phyloP scores from a whole-genome alignment of 2,329 filamentous ascomycete species.

The Aspergillus puulaauensis region DNA sequence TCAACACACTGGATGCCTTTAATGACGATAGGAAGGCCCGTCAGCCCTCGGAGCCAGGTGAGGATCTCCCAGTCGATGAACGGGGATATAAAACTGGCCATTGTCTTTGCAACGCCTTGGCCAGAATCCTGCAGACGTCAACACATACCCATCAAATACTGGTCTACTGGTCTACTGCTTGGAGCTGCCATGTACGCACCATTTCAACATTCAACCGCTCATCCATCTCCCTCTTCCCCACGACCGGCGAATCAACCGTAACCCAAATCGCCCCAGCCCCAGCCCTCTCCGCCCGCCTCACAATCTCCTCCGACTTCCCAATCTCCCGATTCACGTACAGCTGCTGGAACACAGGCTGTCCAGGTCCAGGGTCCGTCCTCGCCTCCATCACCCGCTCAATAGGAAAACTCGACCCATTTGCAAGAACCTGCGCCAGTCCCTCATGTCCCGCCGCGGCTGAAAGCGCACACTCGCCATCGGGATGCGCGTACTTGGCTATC shows the following conservation, averaged over 20 bases:
- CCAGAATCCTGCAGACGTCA: not conserved
- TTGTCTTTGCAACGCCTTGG: not conserved
- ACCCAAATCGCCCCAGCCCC: not conserved
- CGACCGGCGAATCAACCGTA: not conserved
- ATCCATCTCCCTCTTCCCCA: conserved; percentile 2
- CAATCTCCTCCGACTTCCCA: not conserved
- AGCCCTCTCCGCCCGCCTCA: not conserved
- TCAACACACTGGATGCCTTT: too few relatives aligned
- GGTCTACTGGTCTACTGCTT: not conserved
- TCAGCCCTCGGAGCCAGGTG: not conserved
- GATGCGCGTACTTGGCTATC: not conserved
- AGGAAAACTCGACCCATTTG: not conserved
- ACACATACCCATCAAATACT: too few relatives aligned
- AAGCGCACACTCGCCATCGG: not conserved
- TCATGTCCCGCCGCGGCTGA: not conserved
- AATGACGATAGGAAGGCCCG: too few relatives aligned
- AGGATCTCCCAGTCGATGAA: not conserved
- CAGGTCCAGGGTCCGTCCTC: too few relatives aligned
- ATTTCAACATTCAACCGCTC: not conserved
- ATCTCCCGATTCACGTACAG: conserved; percentile 2
- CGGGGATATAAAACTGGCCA: not conserved
- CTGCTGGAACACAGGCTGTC: not conserved
- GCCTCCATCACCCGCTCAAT: not conserved
- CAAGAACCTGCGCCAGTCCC: not conserved
- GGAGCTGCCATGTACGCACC: not conserved